These are phyloP conservation scores for Blastomyces emzantsi DNA, from an alignment of 2,329 filamentous ascomycete genomes.

Conservation along the genomic window DNA sequence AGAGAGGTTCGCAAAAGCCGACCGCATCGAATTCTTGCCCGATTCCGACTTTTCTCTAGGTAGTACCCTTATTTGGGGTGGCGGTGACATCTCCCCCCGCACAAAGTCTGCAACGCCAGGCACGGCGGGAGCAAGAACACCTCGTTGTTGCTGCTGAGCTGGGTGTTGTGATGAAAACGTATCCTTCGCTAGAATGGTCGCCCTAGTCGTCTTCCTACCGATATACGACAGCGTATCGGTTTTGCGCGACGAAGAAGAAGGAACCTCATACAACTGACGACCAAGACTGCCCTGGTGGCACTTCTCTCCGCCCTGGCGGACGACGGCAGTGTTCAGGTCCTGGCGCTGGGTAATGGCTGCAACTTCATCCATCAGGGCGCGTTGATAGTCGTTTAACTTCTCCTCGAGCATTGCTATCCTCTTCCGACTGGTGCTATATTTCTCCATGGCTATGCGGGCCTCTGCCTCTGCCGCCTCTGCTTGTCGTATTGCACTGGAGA, in stretches of 20 bases:
- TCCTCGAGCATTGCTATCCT: slow-evolving; percentile 3
- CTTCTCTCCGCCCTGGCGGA: not conserved
- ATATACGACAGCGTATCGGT: not conserved
- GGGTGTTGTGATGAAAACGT: not conserved
- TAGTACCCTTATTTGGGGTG: not conserved
- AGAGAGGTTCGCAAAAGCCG: slow-evolving; percentile 2
- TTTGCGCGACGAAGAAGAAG: not conserved
- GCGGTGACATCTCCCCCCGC: not conserved
- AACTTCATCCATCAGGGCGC: slow-evolving; percentile 1
- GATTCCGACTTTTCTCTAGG: not conserved
- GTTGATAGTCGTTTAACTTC: slow-evolving; percentile 3
- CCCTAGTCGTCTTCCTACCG: not conserved
- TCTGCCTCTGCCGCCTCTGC: slow-evolving; percentile 5
- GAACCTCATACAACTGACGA: slow-evolving; percentile 1
- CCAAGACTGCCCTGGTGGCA: slow-evolving; percentile 1
- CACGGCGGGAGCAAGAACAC: not conserved
- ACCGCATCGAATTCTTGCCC: slow-evolving; percentile 6
- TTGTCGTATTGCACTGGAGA: not conserved
- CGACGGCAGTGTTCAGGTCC: not conserved
- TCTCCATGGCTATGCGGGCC: slow-evolving; percentile 1
- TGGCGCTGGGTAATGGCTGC: slow-evolving; percentile 1
- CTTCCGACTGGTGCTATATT: slow-evolving; percentile 1
- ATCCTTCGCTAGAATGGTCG: not conserved
- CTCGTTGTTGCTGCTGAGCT: not conserved
- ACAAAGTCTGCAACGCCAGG: not conserved